Evolutionary conservation across 805 yeast species (phyloP).

Genomic region (Pichia nanzhaoensis): DNA sequence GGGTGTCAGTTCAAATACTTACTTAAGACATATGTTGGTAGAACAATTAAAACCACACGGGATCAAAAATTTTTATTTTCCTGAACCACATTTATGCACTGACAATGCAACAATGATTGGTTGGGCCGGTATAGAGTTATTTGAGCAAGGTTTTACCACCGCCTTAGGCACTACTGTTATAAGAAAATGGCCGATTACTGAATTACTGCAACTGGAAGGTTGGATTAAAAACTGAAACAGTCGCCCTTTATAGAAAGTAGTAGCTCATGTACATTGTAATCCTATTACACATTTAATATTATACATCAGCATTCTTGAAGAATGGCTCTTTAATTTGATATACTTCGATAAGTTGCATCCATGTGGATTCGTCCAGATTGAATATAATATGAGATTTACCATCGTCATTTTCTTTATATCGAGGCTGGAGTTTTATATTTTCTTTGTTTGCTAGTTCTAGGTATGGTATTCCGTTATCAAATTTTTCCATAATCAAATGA

Average conservation of each 20-base stretch:
- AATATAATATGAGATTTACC: slow-evolving; percentile 61
- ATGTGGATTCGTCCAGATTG: slow-evolving; percentile 57
- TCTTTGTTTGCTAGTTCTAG: slow-evolving; percentile 23
- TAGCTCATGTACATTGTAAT: neutral
- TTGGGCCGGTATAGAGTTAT: slow-evolving; percentile 90
- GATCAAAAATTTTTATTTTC: slow-evolving; percentile 47
- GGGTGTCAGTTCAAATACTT: slow-evolving; percentile 81
- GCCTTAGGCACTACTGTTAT: slow-evolving; percentile 54
- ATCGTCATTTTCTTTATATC: slow-evolving; percentile 20
- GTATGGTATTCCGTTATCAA: slow-evolving; percentile 35
- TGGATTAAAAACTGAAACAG: slow-evolving; percentile 31
- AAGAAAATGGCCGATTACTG: slow-evolving; percentile 75
- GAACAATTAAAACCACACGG: slow-evolving; percentile 30
- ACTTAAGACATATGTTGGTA: slow-evolving; percentile 44
- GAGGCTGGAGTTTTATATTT: slow-evolving; percentile 19
- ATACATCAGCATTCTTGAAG: slow-evolving; percentile 11
- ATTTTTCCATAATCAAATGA: slow-evolving; percentile 47
- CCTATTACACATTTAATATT: neutral
- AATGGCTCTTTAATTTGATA: slow-evolving; percentile 52
- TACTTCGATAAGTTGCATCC: slow-evolving; percentile 50
- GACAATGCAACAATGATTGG: slow-evolving; percentile 98
- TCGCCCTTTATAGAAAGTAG: neutral
- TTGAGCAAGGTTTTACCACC: slow-evolving; percentile 48
- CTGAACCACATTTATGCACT: slow-evolving; percentile 69
- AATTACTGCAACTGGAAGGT: slow-evolving; percentile 42